These are phyloP conservation scores for Hortaea sp. DNA, from an alignment of 2,329 filamentous ascomycete genomes.

Conservation along the genomic window DNA sequence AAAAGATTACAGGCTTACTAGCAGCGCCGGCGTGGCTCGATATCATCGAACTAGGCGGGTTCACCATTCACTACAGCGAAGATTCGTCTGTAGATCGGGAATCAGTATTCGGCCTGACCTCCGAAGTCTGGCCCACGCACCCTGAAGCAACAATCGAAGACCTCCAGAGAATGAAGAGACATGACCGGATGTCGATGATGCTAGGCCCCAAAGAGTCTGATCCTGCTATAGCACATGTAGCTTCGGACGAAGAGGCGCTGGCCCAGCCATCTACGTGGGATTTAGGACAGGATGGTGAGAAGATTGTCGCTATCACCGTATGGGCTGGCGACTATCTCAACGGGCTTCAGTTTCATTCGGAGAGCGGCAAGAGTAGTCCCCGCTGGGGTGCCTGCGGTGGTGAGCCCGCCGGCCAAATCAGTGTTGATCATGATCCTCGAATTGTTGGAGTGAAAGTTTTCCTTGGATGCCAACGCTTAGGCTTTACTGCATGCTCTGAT, in stretches of 20 bases:
- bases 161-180: neutral
- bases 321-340: constrained; percentile 1
- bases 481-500: neutral
- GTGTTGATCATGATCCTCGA: neutral
- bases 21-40: constrained; percentile 1
- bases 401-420: neutral
- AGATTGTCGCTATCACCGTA: neutral
- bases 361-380: neutral
- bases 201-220: neutral
- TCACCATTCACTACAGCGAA: neutral
- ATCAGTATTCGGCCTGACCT: neutral
- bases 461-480: neutral
- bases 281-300: neutral
- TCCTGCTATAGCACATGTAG: neutral
- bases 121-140: neutral
- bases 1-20: neutral
- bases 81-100: neutral
- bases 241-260: neutral
- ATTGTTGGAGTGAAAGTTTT: neutral
- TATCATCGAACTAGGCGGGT: constrained; percentile 1
- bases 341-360: constrained; percentile 1
- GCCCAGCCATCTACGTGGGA: neutral
- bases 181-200: neutral
- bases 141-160: neutral
- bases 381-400: constrained; percentile 1